These are phyloP conservation scores for Diutina sp. DNA, from an alignment of 1,139 yeast genomes.

Conservation along the genomic window DNA sequence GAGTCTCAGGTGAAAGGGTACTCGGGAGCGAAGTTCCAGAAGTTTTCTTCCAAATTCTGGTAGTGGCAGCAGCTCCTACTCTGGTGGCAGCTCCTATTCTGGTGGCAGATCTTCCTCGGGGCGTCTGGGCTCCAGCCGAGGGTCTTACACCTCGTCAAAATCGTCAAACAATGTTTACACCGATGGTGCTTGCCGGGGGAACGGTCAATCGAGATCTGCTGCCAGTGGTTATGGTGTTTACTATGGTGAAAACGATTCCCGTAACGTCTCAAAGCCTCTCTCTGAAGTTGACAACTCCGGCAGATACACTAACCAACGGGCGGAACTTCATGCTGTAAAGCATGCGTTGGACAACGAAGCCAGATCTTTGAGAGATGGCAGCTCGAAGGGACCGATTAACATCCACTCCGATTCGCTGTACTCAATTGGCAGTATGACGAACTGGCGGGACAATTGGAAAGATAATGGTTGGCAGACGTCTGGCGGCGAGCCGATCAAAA, in stretches of 20 bases:
- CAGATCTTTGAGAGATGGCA: not conserved
- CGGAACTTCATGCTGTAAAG: not conserved
- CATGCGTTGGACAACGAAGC: not conserved
- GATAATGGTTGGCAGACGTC: not conserved
- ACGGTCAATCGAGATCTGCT: not conserved
- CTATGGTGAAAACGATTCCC: not conserved
- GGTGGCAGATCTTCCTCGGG: not conserved
- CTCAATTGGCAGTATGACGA: not conserved
- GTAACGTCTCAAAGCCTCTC: not conserved
- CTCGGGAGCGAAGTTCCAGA: conserved; percentile 41
- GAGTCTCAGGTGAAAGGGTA: conserved; percentile 34
- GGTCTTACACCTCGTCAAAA: too few relatives aligned
- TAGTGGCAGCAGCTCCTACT: not conserved
- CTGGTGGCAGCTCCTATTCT: too few relatives aligned
- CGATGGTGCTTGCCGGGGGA: conserved; percentile 1
- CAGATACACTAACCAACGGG: not conserved
- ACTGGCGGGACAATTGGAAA: not conserved
- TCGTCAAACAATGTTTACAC: not conserved
- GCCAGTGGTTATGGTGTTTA: not conserved
- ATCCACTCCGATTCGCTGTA: not conserved
- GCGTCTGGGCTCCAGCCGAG: not conserved
- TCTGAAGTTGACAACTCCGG: not conserved
- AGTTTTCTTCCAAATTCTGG: conserved; percentile 22
- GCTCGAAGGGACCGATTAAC: not conserved
- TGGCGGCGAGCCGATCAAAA: not conserved